Conservation (phyloP, 306 rosid genomes). For the Alnus glutinosa region DNA sequence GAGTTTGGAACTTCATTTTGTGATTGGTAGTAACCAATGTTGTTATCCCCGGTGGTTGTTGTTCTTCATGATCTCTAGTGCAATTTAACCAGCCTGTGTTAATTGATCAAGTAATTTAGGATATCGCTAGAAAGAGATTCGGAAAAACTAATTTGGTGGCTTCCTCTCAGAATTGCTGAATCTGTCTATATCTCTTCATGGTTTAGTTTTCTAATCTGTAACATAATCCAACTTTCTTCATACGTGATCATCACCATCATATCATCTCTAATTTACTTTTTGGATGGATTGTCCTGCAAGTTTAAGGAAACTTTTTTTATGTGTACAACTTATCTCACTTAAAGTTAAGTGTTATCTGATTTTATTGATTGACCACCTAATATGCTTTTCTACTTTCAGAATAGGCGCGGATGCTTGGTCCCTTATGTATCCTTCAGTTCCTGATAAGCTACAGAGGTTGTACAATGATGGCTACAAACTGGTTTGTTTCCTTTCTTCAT, state of each 20-base stretch:
- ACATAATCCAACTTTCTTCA: background rate
- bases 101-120: background rate
- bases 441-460: constrained; percentile 77
- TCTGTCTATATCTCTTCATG: background rate
- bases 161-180: background rate
- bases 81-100: background rate
- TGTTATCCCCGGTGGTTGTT: background rate
- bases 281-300: background rate
- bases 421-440: constrained; percentile 77
- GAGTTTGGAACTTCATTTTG: background rate
- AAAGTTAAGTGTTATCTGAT: background rate
- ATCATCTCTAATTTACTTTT: background rate
- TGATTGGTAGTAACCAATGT: background rate
- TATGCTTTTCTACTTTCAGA: constrained; percentile 53
- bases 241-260: background rate
- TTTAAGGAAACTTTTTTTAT: background rate
- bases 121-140: no score
- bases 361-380: constrained; percentile 8
- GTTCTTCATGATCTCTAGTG: background rate
- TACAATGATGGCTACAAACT: constrained; percentile 86
- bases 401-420: constrained; percentile 82
- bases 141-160: background rate
- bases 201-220: background rate
- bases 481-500: constrained; percentile 47
- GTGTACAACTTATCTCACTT: background rate